Base-by-base conservation (phyloP, 495 filamentous ascomycete genomes). In the Neurospora sp. region DNA sequence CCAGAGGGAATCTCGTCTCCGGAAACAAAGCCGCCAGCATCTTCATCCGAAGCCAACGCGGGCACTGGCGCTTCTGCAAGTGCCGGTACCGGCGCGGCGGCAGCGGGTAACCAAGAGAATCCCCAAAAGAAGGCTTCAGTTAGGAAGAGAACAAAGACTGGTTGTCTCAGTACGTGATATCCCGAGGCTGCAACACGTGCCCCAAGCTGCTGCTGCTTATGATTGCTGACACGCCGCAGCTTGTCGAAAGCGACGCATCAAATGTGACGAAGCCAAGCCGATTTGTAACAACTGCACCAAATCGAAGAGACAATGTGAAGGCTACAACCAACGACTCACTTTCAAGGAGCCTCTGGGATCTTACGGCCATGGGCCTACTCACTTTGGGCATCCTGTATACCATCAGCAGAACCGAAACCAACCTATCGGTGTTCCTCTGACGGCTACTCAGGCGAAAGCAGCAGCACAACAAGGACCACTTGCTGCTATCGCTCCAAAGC, bases 231-330 rank as follows among this genome's bases (percentile, higher is more conserved):
- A 68, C 14, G 38, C 73, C 73, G 27, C 77, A 96, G 93, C 96
- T 70, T 99, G 96, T 85, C 91, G 96, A 70, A 94, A 91, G 82
- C 90, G 96, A 22, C 92, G 96, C 69, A 98, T 99, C 80, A 99
- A 99, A 83, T 99, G 96, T 80, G 96, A 95, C 69, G 96, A 98
- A 79, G 94, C 96, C 79, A 92, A 93, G 72, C 96, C 95, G 68
- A 94, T 89, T 18, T 98, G 96, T 83, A 89, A 87, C 74, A 86
- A 98, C 79, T 99, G 96, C 83, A 89, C 94, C 81, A 98, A 97
- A 79, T 97, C 95, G 12, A 97, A 96, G 80, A 89, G 96, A 12
- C 85, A 90, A 48, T 99, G 96, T 80, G 94, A 98, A 82, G 96
- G 96, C 44, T 99, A 99, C 84, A 96, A 91, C 75, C 94, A 94